Base-by-base conservation (phyloP, 345 rosid species). In the Bruguiera gymnorhiza region DNA sequence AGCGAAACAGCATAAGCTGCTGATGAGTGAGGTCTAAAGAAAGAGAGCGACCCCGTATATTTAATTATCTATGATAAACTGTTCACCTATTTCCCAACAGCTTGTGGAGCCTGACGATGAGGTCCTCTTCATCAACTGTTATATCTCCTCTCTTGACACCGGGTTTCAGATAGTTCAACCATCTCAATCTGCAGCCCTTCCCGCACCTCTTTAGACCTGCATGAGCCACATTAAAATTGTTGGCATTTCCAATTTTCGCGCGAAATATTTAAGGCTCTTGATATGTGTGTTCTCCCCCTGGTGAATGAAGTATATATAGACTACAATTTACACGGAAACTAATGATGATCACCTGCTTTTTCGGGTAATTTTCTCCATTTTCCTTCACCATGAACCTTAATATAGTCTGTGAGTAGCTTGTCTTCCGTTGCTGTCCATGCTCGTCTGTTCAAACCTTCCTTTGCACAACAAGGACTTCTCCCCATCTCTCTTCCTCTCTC, bases 61-160 rank as follows among this genome's bases (percentile, higher is more conserved):
- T 37, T 37, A 34, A 1, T 7, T 34, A 34, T 34, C 37, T 7
- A 34, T 1, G 37, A 34, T 8, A 13, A 55, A n/a, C 83, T 6
- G 76, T 80, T 24, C 2, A 89, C 93, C 92, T 88, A 86, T 90
- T 90, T 21, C 96, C 96, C n/a, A 90, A 73, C 6, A 90, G 93
- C 62, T 86, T 88, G 75, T 90, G 96, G 55, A 90, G 93, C 53
- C 93, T 83, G 77, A 90, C 72, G 62, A 90, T 90, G 70, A 90
- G 90, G 59, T 90, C 96, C 50, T 90, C 93, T 78, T 90, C 96
- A 55, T 90, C 93, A 16, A 78, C 55, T n/a, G 91, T 77, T 69
- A 88, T 90, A 75, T 90, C 88, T 19, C 96, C 93, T 46, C 96
- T 79, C 77, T 88, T 88, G 51, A 90, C 88, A 6, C 83, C 93